Evolutionary conservation across 306 rosid genomes (phyloP).

Genomic region (Bauhinia variegata): DNA sequence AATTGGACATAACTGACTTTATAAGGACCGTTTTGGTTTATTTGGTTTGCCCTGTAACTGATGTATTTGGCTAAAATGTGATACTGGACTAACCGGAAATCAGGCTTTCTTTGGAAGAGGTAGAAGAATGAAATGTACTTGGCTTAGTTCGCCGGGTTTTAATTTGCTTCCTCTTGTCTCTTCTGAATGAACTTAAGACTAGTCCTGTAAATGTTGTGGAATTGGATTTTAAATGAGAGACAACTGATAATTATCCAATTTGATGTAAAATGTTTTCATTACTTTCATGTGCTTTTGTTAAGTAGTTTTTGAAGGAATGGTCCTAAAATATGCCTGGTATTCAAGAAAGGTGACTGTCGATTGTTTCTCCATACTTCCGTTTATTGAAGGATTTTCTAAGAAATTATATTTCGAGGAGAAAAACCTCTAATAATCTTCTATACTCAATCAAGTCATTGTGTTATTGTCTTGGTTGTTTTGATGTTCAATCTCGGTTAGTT

Average conservation of each 20-base stretch:
- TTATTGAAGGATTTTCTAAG: not conserved
- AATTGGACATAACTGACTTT: not conserved
- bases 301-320: not conserved
- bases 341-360: not conserved
- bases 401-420: not conserved
- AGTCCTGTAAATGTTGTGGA: not conserved
- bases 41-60: not conserved
- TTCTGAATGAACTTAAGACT: not conserved
- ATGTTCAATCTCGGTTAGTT: not conserved
- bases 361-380: not conserved
- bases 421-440: not conserved
- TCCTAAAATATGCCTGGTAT: not conserved
- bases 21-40: no score
- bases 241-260: not conserved
- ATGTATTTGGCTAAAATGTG: not conserved
- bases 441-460: constrained; percentile 1
- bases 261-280: not conserved
- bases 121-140: not conserved
- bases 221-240: no score
- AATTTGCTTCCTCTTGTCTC: not conserved
- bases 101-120: not conserved
- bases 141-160: not conserved
- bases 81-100: not conserved
- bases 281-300: constrained; percentile 1
- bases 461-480: not conserved